These are phyloP conservation scores for Talaromyces atroroseus DNA, from an alignment of 2,329 filamentous ascomycete species.

Conservation along the genomic window DNA sequence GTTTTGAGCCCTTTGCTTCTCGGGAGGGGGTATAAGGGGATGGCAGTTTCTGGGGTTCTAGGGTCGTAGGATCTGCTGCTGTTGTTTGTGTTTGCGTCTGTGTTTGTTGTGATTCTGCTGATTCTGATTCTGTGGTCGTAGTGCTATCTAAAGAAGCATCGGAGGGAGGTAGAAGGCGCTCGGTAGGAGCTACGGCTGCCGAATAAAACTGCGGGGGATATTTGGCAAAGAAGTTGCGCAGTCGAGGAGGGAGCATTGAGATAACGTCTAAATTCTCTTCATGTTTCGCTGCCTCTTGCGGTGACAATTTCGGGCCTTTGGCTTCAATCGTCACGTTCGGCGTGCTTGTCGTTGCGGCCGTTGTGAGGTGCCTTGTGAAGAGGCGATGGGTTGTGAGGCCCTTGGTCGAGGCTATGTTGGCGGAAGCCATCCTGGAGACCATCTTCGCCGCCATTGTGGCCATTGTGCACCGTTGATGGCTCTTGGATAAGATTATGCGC, in stretches of 20 bases:
- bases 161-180: conserved; percentile 17
- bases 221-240: conserved; percentile 81
- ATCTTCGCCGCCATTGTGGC: conserved; percentile 2
- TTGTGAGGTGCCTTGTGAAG: neutral
- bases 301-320: neutral
- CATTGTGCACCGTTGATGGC: neutral
- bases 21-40: conserved; percentile 38
- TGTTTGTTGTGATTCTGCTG: neutral
- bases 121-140: neutral
- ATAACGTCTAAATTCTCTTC: conserved; percentile 4
- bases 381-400: neutral
- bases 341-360: neutral
- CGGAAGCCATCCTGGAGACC: neutral
- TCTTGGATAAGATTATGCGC: neutral
- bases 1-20: conserved; percentile 38
- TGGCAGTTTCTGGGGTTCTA: conserved; percentile 19
- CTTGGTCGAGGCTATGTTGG: neutral
- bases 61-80: conserved; percentile 17
- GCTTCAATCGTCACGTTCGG: neutral
- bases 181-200: conserved; percentile 24
- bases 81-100: conserved; percentile 26
- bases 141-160: conserved; percentile 23
- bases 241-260: conserved; percentile 60
- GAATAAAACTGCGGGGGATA: conserved; percentile 66
- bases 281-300: neutral